Conservation (phyloP, 345 rosid species). For the Populus davidiana region DNA sequence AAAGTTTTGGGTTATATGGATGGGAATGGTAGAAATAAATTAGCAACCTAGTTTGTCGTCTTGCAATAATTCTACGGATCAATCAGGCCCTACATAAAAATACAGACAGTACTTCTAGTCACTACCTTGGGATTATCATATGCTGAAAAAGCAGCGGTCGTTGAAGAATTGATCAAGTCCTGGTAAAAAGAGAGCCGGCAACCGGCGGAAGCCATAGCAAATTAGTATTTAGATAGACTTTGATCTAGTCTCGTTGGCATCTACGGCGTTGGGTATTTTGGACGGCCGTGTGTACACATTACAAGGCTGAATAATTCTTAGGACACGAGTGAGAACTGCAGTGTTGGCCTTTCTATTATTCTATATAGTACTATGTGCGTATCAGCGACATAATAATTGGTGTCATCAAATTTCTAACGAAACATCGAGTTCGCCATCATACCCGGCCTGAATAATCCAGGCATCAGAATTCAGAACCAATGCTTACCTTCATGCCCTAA, state of each 20-base stretch:
- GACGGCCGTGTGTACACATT: background rate
- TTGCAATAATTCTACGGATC: conserved; percentile 1
- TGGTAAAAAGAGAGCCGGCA: conserved; percentile 5
- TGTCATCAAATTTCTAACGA: background rate
- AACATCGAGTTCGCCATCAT: background rate
- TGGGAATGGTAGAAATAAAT: background rate
- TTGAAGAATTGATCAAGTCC: background rate
- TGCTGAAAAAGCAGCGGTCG: background rate
- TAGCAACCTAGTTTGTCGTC: background rate
- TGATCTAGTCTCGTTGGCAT: background rate
- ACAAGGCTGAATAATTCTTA: background rate
- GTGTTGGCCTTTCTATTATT: no score
- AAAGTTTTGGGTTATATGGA: background rate
- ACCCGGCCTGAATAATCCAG: background rate
- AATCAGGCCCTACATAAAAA: background rate
- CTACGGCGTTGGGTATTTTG: background rate
- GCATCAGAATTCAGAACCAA: background rate
- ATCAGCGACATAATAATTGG: background rate
- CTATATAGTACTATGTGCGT: background rate
- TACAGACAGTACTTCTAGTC: background rate
- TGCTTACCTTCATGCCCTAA: background rate
- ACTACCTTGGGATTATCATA: background rate
- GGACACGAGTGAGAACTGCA: background rate
- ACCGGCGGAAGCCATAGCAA: background rate
- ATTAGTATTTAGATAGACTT: background rate